These are phyloP conservation scores for Phylloporus rhodoxanthus DNA, from an alignment of 768 basidiomycete genomes.

Conservation along the genomic window DNA sequence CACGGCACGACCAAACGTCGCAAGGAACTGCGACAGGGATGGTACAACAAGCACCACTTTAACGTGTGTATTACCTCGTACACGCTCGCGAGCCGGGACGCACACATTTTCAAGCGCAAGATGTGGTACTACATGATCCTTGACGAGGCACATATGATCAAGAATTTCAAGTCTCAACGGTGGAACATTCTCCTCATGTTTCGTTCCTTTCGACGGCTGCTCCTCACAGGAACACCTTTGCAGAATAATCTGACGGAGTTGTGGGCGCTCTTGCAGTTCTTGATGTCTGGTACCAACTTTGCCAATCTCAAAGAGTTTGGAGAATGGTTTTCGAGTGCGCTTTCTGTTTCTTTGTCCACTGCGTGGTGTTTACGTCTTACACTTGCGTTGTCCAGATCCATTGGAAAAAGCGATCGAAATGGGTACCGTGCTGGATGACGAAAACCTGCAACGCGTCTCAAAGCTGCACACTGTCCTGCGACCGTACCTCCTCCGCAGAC, in stretches of 20 bases:
- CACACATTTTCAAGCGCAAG: conserved; percentile 87
- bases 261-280: conserved; percentile 92
- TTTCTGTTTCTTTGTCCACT: background rate
- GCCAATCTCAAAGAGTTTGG: conserved; percentile 90
- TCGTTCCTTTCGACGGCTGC: conserved; percentile 75
- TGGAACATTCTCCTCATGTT: conserved; percentile 92
- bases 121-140: conserved; percentile 95
- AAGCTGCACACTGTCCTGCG: conserved; percentile 94
- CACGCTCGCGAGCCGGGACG: conserved; percentile 85
- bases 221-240: conserved; percentile 92
- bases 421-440: conserved; percentile 69
- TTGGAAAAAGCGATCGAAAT: conserved; percentile 91
- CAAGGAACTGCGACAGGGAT: conserved; percentile 84
- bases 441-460: conserved; percentile 75
- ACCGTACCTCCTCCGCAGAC: conserved; percentile 90
- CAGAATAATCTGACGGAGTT: conserved; percentile 96
- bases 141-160: conserved; percentile 97
- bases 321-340: conserved; percentile 94
- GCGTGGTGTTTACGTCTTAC: background rate
- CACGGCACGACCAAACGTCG: conserved; percentile 86
- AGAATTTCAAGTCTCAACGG: conserved; percentile 90
- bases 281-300: conserved; percentile 85
- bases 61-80: conserved; percentile 96
- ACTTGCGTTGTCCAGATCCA: conserved; percentile 56
- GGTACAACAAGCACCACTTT: conserved; percentile 85